phyloP scores from a whole-genome alignment of 306 rosid species.

The Prunus dulcis region DNA sequence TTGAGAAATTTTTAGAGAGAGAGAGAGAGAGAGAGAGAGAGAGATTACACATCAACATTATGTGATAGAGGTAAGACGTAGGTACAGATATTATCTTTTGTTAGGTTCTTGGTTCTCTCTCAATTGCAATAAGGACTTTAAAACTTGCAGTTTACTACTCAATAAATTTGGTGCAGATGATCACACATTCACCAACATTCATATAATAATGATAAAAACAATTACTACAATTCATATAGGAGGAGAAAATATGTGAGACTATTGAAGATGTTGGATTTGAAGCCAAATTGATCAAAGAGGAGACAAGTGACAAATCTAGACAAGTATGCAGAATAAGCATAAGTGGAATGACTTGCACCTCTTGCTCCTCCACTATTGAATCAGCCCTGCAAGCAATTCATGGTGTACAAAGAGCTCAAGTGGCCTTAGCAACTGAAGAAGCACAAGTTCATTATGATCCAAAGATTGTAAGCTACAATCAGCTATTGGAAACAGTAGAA shows the following conservation, averaged over 20 bases:
- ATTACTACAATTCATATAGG: constrained; percentile 31
- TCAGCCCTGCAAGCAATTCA: constrained; percentile 43
- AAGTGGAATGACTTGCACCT: constrained; percentile 79
- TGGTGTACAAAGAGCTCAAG: constrained; percentile 59
- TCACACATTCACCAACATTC: background rate
- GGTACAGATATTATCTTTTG: too few species aligned
- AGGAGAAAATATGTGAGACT: constrained; percentile 57
- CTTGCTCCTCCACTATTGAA: constrained; percentile 75
- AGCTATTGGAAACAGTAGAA: constrained; percentile 41
- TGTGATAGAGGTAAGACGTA: too few species aligned
- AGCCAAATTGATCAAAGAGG: constrained; percentile 43
- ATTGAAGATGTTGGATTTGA: constrained; percentile 77
- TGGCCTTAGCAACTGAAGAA: constrained; percentile 79
- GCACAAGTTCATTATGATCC: constrained; percentile 72
- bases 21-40: too few species aligned
- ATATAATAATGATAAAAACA: background rate
- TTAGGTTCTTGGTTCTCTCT: too few species aligned
- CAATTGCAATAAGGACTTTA: background rate
- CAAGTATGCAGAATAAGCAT: constrained; percentile 66
- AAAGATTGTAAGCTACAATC: constrained; percentile 36
- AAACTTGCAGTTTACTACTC: background rate
- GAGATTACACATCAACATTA: too few species aligned
- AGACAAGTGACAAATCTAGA: constrained; percentile 25
- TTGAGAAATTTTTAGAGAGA: too few species aligned
- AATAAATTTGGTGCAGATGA: background rate